Evolutionary conservation across 345 rosid genomes (phyloP).

Genomic region (Pelargonium nanum): DNA sequence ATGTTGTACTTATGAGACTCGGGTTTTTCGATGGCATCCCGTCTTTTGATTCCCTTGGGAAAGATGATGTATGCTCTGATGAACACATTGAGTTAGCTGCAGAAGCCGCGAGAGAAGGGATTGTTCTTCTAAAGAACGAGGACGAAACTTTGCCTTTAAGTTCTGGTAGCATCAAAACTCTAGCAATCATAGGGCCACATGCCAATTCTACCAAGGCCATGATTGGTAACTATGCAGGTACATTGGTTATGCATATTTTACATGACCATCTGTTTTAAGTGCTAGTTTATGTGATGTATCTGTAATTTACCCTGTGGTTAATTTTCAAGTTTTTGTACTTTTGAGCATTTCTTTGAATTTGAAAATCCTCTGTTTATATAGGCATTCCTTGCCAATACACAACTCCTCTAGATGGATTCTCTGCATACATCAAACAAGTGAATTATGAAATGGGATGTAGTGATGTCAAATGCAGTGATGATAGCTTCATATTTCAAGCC

Average conservation of each 20-base stretch:
- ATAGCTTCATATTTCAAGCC: too few species aligned
- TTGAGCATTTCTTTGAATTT: neutral
- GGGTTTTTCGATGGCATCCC: conserved; percentile 96
- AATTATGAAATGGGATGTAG: conserved; percentile 37
- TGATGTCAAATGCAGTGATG: too few species aligned
- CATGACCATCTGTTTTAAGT: too few species aligned
- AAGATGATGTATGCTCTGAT: conserved; percentile 63
- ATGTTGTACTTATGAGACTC: conserved; percentile 71
- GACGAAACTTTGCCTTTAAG: conserved; percentile 57
- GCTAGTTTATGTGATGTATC: neutral
- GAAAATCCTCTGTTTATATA: too few species aligned
- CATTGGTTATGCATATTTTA: neutral
- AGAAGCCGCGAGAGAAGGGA: conserved; percentile 91
- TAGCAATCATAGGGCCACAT: conserved; percentile 91
- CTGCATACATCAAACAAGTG: too few species aligned
- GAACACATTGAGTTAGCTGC: conserved; percentile 74
- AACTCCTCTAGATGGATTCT: too few species aligned
- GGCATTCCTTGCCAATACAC: too few species aligned
- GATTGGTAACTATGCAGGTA: conserved; percentile 96
- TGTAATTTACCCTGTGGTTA: too few species aligned
- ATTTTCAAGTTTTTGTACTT: too few species aligned
- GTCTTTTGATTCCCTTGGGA: conserved; percentile 56
- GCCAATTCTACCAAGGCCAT: conserved; percentile 86
- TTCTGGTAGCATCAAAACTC: conserved; percentile 34
- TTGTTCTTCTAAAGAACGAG: conserved; percentile 69